Evolutionary conservation across 805 yeast genomes (phyloP), one percentile per base, ranked within the genome.

Genomic region (Torulaspora delbrueckii): DNA sequence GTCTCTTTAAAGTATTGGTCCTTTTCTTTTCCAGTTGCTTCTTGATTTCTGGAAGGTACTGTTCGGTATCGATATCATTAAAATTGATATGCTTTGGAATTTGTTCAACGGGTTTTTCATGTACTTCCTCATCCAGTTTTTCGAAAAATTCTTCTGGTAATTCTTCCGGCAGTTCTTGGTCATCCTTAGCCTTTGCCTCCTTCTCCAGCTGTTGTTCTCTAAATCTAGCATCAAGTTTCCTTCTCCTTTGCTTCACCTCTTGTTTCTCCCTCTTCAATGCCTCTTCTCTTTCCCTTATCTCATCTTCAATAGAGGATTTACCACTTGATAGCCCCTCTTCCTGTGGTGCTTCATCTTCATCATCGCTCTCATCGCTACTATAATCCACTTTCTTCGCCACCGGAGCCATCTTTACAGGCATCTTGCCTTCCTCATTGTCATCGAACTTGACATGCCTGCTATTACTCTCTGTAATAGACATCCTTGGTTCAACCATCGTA

Each of bases 341-440:
- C 46, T 75, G 79, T 42, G 81, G 81, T 0, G 80, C 79, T 45
- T 68, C 74, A 47, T 68, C 73, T 38, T 57, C 66, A 41, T 56
- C 65, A 28, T 53, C 50, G 16, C 58, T 64, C 37, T 61, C 56
- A 10, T 56, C 62, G 19, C 45, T 45, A 8, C 41, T 47, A 42
- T 45, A 50, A 24, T 42, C 53, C 31, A 24, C 43, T 50, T 18
- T 43, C 44, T 37, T 39, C 42, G 9, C 43, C 53, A 30, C 50
- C 50, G 12, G 42, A 42, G 37, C 23, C 28, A 12, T 28, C 41
- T 10, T 43, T 35, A 7, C 46, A 18, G 39, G 30, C 32, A 16
- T 37, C 7, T 40, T 51, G 5, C 35, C 46, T 18, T 47, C 54
- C 26, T 54, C 58, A 14, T 54, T 58, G 7, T 57, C 63, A 16